phyloP scores from a whole-genome alignment of 116 monocot genomes.

The Posidonia oceanica region DNA sequence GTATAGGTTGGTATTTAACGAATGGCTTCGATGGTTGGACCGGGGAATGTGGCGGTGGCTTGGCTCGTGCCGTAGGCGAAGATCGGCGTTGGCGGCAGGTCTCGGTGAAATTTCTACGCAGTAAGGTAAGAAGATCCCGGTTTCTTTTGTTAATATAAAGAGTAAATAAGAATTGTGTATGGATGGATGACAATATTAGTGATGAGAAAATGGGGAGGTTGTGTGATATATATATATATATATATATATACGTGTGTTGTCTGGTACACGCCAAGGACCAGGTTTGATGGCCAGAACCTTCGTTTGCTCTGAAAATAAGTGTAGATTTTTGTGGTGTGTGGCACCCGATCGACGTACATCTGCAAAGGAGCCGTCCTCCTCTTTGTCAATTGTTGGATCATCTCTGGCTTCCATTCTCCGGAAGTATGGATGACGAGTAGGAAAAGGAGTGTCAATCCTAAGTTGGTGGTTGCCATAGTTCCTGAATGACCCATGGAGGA shows the following conservation, averaged over 20 bases:
- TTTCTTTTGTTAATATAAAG: too few species aligned
- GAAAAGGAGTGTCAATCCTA: background rate
- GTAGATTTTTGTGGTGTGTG: slow-evolving; percentile 4
- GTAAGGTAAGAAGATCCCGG: too few species aligned
- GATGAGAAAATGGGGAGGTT: too few species aligned
- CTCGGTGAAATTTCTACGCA: slow-evolving; percentile 33
- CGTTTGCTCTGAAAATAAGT: background rate
- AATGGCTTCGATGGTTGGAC: slow-evolving; percentile 35
- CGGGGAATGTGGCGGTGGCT: slow-evolving; percentile 22
- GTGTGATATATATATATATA: background rate
- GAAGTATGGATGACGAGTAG: background rate
- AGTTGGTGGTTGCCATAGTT: background rate
- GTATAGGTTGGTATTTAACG: too few species aligned
- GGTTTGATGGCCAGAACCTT: too few species aligned
- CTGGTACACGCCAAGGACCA: slow-evolving; percentile 12
- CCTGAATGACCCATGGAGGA: too few species aligned
- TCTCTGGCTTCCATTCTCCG: background rate
- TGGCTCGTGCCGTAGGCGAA: slow-evolving; percentile 21
- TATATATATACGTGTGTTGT: background rate
- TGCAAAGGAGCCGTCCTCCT: slow-evolving; percentile 2
- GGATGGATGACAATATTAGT: too few species aligned
- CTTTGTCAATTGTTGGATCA: slow-evolving; percentile 1
- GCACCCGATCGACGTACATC: slow-evolving; percentile 8
- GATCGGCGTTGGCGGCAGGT: slow-evolving; percentile 21
- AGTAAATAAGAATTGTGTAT: too few species aligned